phyloP scores from a whole-genome alignment of 2,329 filamentous ascomycete genomes.

The Madurella mycetomatis region DNA sequence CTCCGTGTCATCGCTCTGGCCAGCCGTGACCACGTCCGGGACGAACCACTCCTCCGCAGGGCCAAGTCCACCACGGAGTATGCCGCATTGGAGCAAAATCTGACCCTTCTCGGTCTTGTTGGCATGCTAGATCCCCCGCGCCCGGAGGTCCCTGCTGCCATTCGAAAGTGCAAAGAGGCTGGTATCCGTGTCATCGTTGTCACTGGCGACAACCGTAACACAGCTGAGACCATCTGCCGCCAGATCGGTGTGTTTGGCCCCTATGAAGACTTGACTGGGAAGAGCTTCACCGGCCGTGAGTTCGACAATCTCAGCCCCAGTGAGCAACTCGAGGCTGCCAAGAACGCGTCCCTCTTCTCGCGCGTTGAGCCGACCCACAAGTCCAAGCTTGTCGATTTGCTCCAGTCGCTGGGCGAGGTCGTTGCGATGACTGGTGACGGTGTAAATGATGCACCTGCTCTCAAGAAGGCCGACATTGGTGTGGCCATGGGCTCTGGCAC shows the following conservation, averaged over 20 bases:
- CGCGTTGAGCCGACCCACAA: slow-evolving; percentile 95
- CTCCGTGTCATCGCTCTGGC: slow-evolving; percentile 94
- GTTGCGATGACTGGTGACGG: slow-evolving; percentile 99
- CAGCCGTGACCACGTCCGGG: slow-evolving; percentile 69
- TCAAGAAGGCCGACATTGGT: slow-evolving; percentile 98
- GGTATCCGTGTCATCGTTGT: slow-evolving; percentile 97
- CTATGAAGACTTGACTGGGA: slow-evolving; percentile 77
- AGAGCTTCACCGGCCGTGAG: slow-evolving; percentile 92
- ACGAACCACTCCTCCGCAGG: slow-evolving; percentile 63
- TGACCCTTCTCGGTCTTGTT: slow-evolving; percentile 90
- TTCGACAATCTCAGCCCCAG: slow-evolving; percentile 78
- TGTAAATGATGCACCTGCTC: slow-evolving; percentile 93
- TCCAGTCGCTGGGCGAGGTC: slow-evolving; percentile 88
- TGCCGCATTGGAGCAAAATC: slow-evolving; percentile 79
- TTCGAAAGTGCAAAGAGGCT: slow-evolving; percentile 83
- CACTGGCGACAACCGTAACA: slow-evolving; percentile 96
- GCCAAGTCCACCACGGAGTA: slow-evolving; percentile 86
- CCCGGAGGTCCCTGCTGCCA: slow-evolving; percentile 81
- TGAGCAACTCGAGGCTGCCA: slow-evolving; percentile 80
- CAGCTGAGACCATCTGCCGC: slow-evolving; percentile 94
- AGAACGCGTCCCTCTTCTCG: slow-evolving; percentile 86
- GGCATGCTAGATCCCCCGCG: slow-evolving; percentile 97
- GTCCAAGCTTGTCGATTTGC: slow-evolving; percentile 93
- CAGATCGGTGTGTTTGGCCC: slow-evolving; percentile 90
- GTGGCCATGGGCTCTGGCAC: slow-evolving; percentile 98